These are phyloP conservation scores for Primulina tabacum DNA, from an alignment of 257 asterid genomes.

Conservation along the genomic window DNA sequence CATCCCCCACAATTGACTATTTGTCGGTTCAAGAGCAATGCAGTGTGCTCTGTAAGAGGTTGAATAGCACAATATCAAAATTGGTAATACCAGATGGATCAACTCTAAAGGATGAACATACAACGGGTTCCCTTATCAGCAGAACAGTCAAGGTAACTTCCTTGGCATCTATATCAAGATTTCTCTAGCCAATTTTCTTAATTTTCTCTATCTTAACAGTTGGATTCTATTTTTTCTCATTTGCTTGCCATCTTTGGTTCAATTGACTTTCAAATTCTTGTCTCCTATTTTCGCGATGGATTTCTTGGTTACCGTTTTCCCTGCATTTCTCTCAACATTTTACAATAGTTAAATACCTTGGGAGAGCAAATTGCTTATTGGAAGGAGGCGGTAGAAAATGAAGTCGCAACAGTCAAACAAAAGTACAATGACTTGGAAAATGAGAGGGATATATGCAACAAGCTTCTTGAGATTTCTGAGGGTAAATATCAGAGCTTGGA, in stretches of 20 bases:
- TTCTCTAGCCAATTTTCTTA: conserved; percentile 50
- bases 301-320: background rate
- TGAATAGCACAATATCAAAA: conserved; percentile 54
- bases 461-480: conserved; percentile 55
- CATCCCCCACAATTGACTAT: conserved; percentile 30
- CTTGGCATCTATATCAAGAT: conserved; percentile 54
- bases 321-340: background rate
- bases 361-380: conserved; percentile 73
- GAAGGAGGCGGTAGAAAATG: conserved; percentile 66
- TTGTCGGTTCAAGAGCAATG: conserved; percentile 46
- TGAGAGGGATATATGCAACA: conserved; percentile 40
- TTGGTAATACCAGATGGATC: conserved; percentile 43
- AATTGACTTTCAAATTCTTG: conserved; percentile 20
- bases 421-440: conserved; percentile 55
- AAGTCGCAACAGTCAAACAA: conserved; percentile 43
- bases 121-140: conserved; percentile 30
- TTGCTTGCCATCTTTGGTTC: conserved; percentile 35
- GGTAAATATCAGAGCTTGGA: conserved; percentile 61
- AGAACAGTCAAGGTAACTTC: conserved; percentile 84
- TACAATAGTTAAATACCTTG: conserved; percentile 33
- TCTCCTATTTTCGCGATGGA: conserved; percentile 18
- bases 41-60: conserved; percentile 50
- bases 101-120: conserved; percentile 26
- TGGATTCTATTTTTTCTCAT: conserved; percentile 54
- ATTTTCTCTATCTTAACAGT: conserved; percentile 48